These are phyloP conservation scores for Mucor saturninus DNA, from an alignment of 371 early-diverging fungal species.

Conservation along the genomic window DNA sequence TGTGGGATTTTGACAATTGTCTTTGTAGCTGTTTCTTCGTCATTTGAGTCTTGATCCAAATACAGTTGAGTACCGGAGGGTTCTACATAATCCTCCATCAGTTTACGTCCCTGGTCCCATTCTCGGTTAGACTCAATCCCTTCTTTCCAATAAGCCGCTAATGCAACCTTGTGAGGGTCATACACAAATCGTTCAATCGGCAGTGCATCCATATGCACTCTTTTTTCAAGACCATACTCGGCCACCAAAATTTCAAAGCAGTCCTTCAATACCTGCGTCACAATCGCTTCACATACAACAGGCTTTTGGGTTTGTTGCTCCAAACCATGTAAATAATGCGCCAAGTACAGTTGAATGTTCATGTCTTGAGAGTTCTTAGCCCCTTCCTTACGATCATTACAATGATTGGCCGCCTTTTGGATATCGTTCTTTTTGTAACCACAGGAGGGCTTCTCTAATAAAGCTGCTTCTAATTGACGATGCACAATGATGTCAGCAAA, in stretches of 20 bases:
- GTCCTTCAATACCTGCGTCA: slow-evolving; percentile 53
- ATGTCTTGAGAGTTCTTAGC: slow-evolving; percentile 87
- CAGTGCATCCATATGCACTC: slow-evolving; percentile 57
- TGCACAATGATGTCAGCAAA: slow-evolving; percentile 99
- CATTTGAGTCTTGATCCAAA: slow-evolving; percentile 18
- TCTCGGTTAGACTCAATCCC: slow-evolving; percentile 30
- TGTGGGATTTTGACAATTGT: slow-evolving; percentile 17
- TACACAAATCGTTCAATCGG: slow-evolving; percentile 63
- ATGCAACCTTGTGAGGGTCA: slow-evolving; percentile 32
- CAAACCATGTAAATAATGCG: slow-evolving; percentile 61
- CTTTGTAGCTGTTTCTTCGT: slow-evolving; percentile 21
- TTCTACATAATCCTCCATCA: slow-evolving; percentile 9
- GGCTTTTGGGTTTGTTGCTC: slow-evolving; percentile 34
- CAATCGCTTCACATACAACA: slow-evolving; percentile 55
- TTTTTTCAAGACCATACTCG: slow-evolving; percentile 76
- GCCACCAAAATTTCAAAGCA: slow-evolving; percentile 77
- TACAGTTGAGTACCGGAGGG: slow-evolving; percentile 14
- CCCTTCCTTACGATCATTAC: slow-evolving; percentile 82
- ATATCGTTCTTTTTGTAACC: slow-evolving; percentile 53
- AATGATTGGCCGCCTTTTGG: slow-evolving; percentile 67
- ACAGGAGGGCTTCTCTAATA: slow-evolving; percentile 39
- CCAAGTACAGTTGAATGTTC: slow-evolving; percentile 75
- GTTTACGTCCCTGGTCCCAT: slow-evolving; percentile 15
- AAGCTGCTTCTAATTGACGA: slow-evolving; percentile 72
- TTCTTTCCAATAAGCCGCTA: slow-evolving; percentile 55